These are phyloP conservation scores for Kuraishia capsulata DNA, from an alignment of 805 yeast genomes.

Conservation along the genomic window DNA sequence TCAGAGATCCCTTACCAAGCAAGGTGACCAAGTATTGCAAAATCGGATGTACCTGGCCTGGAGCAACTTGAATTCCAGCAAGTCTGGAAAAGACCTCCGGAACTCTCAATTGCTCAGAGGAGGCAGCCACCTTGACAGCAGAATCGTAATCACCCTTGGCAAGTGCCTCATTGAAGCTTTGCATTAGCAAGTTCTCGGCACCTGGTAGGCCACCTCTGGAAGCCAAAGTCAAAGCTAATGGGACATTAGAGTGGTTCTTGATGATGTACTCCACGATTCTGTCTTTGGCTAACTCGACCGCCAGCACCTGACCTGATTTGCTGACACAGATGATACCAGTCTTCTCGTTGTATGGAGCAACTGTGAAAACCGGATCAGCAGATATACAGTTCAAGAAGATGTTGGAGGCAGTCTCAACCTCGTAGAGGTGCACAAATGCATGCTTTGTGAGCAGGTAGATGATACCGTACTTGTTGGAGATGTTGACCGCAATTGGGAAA, in stretches of 20 bases:
- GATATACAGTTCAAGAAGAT: conserved; percentile 94
- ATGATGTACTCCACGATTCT: conserved; percentile 85
- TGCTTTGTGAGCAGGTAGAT: conserved; percentile 86
- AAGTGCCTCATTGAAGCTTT: conserved; percentile 83
- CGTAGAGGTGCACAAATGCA: conserved; percentile 94
- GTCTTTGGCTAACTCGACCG: conserved; percentile 80
- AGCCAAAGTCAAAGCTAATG: conserved; percentile 80
- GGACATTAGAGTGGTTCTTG: conserved; percentile 76
- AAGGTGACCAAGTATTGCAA: conserved; percentile 86
- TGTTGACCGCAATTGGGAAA: conserved; percentile 90
- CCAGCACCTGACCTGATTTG: conserved; percentile 89
- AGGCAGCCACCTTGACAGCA: conserved; percentile 96
- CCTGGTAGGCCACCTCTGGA: conserved; percentile 97
- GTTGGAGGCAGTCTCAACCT: conserved; percentile 84
- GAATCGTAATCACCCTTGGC: conserved; percentile 79
- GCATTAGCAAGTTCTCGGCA: conserved; percentile 84
- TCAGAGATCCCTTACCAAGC: conserved; percentile 86
- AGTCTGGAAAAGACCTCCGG: conserved; percentile 90
- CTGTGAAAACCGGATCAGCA: conserved; percentile 90
- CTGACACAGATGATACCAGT: conserved; percentile 90
- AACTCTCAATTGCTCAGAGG: conserved; percentile 87
- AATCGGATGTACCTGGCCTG: conserved; percentile 92
- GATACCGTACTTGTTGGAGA: conserved; percentile 79
- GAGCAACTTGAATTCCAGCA: conserved; percentile 83
- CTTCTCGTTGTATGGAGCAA: conserved; percentile 58